Percentiles rank a stretch among this genome's conserved stretches.
Evolutionary conservation across 768 basidiomycete genomes (phyloP).

Genomic region (Suillus subluteus): DNA sequence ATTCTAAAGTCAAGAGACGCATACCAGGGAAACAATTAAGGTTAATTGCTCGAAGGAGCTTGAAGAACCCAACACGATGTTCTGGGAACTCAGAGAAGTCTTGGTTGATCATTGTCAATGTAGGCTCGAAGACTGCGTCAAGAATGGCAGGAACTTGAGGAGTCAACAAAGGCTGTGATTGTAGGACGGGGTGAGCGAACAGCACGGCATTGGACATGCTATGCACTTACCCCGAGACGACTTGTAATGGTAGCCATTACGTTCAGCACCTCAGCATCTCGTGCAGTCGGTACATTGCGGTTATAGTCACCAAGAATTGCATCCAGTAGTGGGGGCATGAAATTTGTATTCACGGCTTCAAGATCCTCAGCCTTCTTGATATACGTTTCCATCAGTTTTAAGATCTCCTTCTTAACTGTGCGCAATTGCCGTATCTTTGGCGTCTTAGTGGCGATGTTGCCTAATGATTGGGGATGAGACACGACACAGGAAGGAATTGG

Average conservation of each 20-base stretch:
- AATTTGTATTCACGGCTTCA: constrained; percentile 86
- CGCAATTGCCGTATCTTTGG: constrained; percentile 93
- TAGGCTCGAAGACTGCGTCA: constrained; percentile 97
- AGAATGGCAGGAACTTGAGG: constrained; percentile 94
- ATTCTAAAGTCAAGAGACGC: constrained; percentile 8
- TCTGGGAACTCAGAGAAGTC: constrained; percentile 99
- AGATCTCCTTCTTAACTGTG: constrained; percentile 97
- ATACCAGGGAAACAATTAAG: constrained; percentile 92
- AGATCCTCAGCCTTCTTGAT: constrained; percentile 97
- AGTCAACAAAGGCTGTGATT: constrained; percentile 72
- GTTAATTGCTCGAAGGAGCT: constrained; percentile 91
- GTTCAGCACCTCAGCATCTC: constrained; percentile 97
- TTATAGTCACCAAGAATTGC: constrained; percentile 98
- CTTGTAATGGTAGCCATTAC: constrained; percentile 94
- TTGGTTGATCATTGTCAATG: constrained; percentile 98
- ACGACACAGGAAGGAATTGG: not conserved
- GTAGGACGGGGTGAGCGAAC: constrained; percentile 15
- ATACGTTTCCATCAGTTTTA: constrained; percentile 97
- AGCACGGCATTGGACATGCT: not conserved
- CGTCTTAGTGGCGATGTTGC: constrained; percentile 91
- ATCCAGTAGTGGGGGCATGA: constrained; percentile 94
- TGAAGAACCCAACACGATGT: constrained; percentile 97
- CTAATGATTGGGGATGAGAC: constrained; percentile 41
- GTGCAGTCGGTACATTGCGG: constrained; percentile 88
- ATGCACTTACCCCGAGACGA: constrained; percentile 77